Base-by-base conservation (phyloP, 2,329 filamentous ascomycete genomes). In the Lachnellula occidentalis region DNA sequence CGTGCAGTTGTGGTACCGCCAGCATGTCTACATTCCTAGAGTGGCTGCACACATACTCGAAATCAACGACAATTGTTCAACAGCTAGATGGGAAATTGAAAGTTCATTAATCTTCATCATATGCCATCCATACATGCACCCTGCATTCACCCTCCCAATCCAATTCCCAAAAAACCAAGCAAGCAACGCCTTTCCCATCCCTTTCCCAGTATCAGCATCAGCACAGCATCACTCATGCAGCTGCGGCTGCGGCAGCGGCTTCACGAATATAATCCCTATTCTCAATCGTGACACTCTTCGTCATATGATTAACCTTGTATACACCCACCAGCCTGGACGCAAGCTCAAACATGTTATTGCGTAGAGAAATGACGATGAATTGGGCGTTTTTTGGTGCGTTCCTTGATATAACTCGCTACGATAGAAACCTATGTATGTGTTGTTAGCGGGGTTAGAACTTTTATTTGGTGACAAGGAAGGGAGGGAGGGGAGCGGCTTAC, bases 301-400 rank as follows among this genome's bases (percentile, higher is more conserved):
- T 94, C 85, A 97, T 99, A 73, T 99, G 92, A 73, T 95, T 97
- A 70, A 99, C 94, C 78, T 99, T 99, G 78, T 99, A 99, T 53
- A 99, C 94, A 63, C 95, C 95, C 14, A 99, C 91, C 56, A 99
- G 81, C 53, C 95, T 83, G 55, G 90, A 85, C n/a, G 95, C 92
- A 60, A 99, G 83, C 78, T 99, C 94, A 73, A 99, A 99, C 94
- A 99, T 99, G 77, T 99, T 99, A 74, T 99, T 99, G 67, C 94
- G 81, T 66, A 99, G 78, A 15, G 91, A 96, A 69, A 99, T 99
- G 68, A 99, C 94, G 65, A 99, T 94, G 71, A 99, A 99, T 70
- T 99, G 94, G 1, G 94, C 95, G 73, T 99, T 99, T 80, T 96
- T 97, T 57, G 94, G 94, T 99, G 52, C 94, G 82, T 76, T 99